These are phyloP conservation scores for Lolium multiflorum DNA, from an alignment of 176 grass and related monocot species.

Conservation along the genomic window DNA sequence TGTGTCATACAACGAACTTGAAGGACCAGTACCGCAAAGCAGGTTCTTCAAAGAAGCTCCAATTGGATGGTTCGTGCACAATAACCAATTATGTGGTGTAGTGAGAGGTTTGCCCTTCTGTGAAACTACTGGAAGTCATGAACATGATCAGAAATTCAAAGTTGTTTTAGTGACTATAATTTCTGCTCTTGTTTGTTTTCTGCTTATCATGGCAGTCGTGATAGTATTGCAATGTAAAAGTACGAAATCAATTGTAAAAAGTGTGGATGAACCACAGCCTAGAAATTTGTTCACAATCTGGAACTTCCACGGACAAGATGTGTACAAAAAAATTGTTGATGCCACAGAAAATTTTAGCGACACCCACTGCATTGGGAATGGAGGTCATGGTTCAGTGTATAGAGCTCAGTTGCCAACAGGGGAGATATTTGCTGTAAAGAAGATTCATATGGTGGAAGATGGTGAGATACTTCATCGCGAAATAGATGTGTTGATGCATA, in stretches of 20 bases:
- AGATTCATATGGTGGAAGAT: not conserved
- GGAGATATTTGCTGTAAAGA: conserved; percentile 21
- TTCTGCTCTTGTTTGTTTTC: not conserved
- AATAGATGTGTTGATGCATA: not conserved
- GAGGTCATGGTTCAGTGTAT: not conserved
- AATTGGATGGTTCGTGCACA: not conserved
- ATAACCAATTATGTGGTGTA: not conserved
- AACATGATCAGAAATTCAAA: not conserved
- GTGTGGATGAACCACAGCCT: not conserved
- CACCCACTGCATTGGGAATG: not conserved
- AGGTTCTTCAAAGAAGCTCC: not conserved
- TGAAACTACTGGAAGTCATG: not conserved
- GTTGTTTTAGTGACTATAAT: not conserved
- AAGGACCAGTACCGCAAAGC: not conserved
- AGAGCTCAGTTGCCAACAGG: not conserved
- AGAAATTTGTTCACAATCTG: not conserved
- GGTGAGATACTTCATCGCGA: not conserved
- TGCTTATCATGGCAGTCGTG: not conserved
- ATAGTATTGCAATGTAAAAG: not conserved
- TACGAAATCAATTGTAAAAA: not conserved
- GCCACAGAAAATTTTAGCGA: not conserved
- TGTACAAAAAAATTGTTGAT: not conserved
- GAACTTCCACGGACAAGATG: not conserved
- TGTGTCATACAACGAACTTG: not conserved
- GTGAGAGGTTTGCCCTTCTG: not conserved